Evolutionary conservation across 202 grass and related monocot species (phyloP).

Genomic region (Eragrostis tef): DNA sequence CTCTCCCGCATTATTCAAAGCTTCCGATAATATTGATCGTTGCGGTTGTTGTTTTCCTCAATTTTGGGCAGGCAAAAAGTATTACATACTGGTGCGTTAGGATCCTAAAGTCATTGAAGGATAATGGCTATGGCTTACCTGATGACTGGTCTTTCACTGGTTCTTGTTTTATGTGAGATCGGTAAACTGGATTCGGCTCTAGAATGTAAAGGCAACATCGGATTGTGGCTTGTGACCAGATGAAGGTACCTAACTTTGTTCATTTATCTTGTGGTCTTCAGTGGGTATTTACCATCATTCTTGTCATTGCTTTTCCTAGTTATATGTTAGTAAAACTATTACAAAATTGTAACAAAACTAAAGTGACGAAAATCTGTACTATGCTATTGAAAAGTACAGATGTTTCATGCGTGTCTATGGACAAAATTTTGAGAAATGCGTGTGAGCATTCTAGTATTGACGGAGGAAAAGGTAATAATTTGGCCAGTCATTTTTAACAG

Average conservation of each 20-base stretch:
- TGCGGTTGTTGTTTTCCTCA: not conserved
- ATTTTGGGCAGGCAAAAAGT: not conserved
- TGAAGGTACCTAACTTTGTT: constrained; percentile 46
- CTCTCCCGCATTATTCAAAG: too few species aligned
- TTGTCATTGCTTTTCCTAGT: not conserved
- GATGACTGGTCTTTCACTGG: constrained; percentile 68
- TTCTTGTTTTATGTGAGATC: constrained; percentile 54
- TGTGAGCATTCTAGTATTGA: not conserved
- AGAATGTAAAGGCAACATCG: constrained; percentile 56
- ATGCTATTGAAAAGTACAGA: too few species aligned
- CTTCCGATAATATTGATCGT: not conserved
- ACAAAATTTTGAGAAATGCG: not conserved
- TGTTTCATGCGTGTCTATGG: not conserved
- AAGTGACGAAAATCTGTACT: not conserved
- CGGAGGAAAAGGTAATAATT: not conserved
- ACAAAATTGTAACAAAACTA: not conserved
- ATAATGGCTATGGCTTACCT: constrained; percentile 33
- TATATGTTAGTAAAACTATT: not conserved
- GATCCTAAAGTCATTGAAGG: constrained; percentile 52
- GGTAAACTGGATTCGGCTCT: constrained; percentile 48
- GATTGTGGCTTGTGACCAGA: constrained; percentile 47
- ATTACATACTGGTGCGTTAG: constrained; percentile 47
- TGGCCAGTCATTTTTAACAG: not conserved
- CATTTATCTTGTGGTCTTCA: not conserved
- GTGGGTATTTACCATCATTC: not conserved